Base-by-base conservation (phyloP, 1,284 basidiomycete genomes). In the Ceratorhiza oryzae-sativae region DNA sequence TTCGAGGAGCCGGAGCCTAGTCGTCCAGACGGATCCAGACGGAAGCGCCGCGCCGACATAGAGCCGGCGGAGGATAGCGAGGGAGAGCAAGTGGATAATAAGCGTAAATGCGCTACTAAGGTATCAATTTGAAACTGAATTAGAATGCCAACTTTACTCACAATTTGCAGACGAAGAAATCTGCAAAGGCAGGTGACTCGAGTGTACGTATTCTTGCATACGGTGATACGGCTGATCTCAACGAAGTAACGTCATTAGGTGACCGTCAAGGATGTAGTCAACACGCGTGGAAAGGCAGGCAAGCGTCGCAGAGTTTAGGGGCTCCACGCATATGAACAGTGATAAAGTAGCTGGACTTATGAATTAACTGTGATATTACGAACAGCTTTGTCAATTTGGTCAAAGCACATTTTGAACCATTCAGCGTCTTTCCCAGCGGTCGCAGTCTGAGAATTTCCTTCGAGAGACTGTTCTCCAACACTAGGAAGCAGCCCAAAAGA, bases 341-440 rank as follows among this genome's bases (percentile, higher is more conserved):
- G 36, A n/a, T 20, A 9, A 15, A 65, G n/a, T 23, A 18, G 20
- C 39, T 46, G 20, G 20, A 34, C 25, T 23, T 55, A 68, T 68
- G 46, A 18, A 58, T 68, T 58, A 53, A 41, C 34, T 58, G 41
- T 71, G 27, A 56, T 56, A 72, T 72, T 63, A 32, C 41, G 45
- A 51, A 55, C 42, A 56, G 72, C 71, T 51, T 78, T 81, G 55
- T 78, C 75, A 76, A 90, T 84, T 76, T 90, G 88, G 63, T 82
- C 80, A 75, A 90, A 86, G 76, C 89, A 90, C 8, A 83, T 83
- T 61, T 84, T 80, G 76, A 90, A 88, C 89, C 90, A 90, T 63
- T 77, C 79, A 41, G 78, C 71, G 48, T 81, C 78, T 72, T 76
- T 78, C 48, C 63, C 72, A 46, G 76, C 75, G 74, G 77, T 79